Evolutionary conservation across 257 asterid genomes (phyloP).

Genomic region (Lavandula angustifolia): DNA sequence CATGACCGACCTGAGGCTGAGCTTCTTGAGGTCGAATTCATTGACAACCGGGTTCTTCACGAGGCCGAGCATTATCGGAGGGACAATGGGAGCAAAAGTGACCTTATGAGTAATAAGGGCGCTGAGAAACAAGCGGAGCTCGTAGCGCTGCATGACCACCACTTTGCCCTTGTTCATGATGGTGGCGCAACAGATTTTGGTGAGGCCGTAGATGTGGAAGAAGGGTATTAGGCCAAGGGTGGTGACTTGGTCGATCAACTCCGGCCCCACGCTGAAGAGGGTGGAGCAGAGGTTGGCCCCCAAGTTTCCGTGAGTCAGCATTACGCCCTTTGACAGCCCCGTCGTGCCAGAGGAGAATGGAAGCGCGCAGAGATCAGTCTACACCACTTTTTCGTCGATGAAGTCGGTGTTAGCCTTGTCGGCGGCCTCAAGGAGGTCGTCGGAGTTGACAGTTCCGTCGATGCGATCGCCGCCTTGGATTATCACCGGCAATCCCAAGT

Average conservation of each 20-base stretch:
- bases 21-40: slow-evolving; percentile 71
- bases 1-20: slow-evolving; percentile 73
- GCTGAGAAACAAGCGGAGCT: slow-evolving; percentile 61
- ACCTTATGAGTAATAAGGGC: slow-evolving; percentile 69
- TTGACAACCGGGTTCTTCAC: slow-evolving; percentile 87
- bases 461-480: slow-evolving; percentile 64
- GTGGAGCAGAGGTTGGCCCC: slow-evolving; percentile 89
- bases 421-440: slow-evolving; percentile 76
- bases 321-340: slow-evolving; percentile 88
- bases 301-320: slow-evolving; percentile 81
- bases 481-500: slow-evolving; percentile 72
- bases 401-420: slow-evolving; percentile 60
- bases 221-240: slow-evolving; percentile 84
- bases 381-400: slow-evolving; percentile 52
- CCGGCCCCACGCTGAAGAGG: slow-evolving; percentile 82
- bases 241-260: slow-evolving; percentile 69
- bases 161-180: slow-evolving; percentile 87
- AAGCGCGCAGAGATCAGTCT: slow-evolving; percentile 81
- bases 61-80: slow-evolving; percentile 79
- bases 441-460: slow-evolving; percentile 78
- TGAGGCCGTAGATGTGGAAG: slow-evolving; percentile 85
- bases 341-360: slow-evolving; percentile 98
- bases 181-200: slow-evolving; percentile 95
- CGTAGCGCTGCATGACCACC: slow-evolving; percentile 84
- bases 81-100: slow-evolving; percentile 87